Base-by-base conservation (phyloP, 768 basidiomycete species). In the Tricholoma sp. region DNA sequence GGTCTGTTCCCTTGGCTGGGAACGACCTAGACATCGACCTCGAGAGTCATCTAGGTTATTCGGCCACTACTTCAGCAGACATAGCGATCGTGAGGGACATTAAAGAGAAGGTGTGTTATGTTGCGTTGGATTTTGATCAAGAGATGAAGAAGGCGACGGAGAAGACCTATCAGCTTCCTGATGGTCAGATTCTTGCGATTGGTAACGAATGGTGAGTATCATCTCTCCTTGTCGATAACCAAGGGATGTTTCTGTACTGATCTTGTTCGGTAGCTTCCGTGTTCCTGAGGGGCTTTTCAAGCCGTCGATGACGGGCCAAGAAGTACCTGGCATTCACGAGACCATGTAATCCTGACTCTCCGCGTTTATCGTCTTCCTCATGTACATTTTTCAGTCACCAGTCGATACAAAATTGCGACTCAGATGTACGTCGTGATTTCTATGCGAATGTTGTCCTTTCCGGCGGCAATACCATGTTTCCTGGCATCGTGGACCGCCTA, bases 31-130 rank as follows among this genome's bases (percentile, higher is more conserved):
- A n/a, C n/a, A n/a, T n/a, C n/a, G n/a, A n/a, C n/a, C n/a, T n/a
- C n/a, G n/a, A n/a, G n/a, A n/a, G n/a, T n/a, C n/a, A n/a, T n/a
- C n/a, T n/a, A n/a, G 94, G 94, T 12, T 95, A 96, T 74, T 80
- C 85, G 13, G 95, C 96, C 83, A 94, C 91, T 63, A 96, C 94
- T 60, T 88, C 91, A 12, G 93, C 91, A 32, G 92, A 94, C 76
- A 82, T 85, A 66, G 93, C 94, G 84, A 93, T 97, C 58, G 94
- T 96, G 63, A 82, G 94, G 57, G 94, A 96, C 72, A 95, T 97
- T 80, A 97, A 97, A 80, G 92, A 94, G 83, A 94, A 93, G 80
- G 83, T 95, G 31, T 94, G 93, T 73, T 95, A 95, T 70, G 93
- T 96, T 61, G 93, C 93, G 36, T 82, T 94, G 59, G 93, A 95